phyloP scores from a whole-genome alignment of 2,329 filamentous ascomycete genomes.

The Fusarium sp. region DNA sequence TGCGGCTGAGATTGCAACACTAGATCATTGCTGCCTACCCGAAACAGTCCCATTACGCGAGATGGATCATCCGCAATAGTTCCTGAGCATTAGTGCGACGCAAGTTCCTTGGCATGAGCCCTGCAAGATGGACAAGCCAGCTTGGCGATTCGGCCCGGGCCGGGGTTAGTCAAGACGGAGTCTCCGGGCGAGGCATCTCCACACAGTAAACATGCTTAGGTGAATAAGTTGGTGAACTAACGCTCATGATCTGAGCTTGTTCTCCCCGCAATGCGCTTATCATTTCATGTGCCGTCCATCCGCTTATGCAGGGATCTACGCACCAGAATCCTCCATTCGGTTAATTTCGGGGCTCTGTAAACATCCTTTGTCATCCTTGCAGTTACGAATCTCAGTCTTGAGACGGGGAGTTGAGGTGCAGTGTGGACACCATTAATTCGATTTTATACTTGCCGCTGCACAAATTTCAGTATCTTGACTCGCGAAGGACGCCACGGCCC shows the following conservation, averaged over 20 bases:
- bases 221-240: neutral
- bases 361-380: neutral
- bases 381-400: neutral
- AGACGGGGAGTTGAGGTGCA: neutral
- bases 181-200: neutral
- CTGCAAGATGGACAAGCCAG: neutral
- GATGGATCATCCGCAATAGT: neutral
- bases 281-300: neutral
- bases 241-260: neutral
- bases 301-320: neutral
- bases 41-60: neutral
- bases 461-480: neutral
- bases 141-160: neutral
- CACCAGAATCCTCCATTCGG: neutral
- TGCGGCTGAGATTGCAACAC: neutral
- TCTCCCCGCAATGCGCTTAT: neutral
- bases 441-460: neutral
- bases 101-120: neutral
- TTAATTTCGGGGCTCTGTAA: neutral
- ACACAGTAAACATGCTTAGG: neutral
- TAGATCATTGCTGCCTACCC: neutral
- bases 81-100: neutral
- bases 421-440: neutral
- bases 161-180: neutral
- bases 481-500: neutral